A percentile compares a stretch with the other conserved stretches of the same genome.
phyloP scores from a whole-genome alignment of 192 early-diverging fungal species.

The Mortierella claussenii region DNA sequence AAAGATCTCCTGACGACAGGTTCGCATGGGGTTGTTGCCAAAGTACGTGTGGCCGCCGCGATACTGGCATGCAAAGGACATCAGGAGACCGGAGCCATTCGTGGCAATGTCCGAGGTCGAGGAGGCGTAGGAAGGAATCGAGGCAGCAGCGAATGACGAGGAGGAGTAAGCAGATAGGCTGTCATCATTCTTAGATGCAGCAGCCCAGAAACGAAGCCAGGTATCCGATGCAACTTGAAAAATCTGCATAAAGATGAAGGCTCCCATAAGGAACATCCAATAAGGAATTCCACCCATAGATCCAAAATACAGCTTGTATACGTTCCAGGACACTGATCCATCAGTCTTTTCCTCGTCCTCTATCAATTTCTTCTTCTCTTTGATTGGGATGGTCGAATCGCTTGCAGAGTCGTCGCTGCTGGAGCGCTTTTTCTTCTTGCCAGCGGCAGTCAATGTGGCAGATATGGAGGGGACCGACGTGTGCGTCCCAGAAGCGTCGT shows the following conservation, averaged over 20 bases:
- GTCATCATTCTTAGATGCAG: conserved; percentile 1
- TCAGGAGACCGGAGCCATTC: conserved; percentile 38
- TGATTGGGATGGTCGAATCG: conserved; percentile 56
- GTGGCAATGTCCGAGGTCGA: conserved; percentile 20
- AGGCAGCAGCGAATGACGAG: conserved; percentile 19
- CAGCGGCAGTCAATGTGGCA: conserved; percentile 26
- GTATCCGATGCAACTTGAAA: conserved; percentile 55
- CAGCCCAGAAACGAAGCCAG: conserved; percentile 53
- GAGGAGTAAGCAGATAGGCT: conserved; percentile 1
- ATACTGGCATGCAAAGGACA: conserved; percentile 53
- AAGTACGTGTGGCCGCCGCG: conserved; percentile 49
- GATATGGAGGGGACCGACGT: conserved; percentile 16
- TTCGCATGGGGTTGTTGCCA: conserved; percentile 34
- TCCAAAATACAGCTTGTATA: conserved; percentile 85
- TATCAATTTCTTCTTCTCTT: conserved; percentile 68
- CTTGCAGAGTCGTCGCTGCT: conserved; percentile 54
- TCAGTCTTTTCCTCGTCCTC: conserved; percentile 85
- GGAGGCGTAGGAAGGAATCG: conserved; percentile 21
- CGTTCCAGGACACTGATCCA: conserved; percentile 77
- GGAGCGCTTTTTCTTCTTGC: conserved; percentile 46
- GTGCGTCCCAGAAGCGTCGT: conserved; percentile 22
- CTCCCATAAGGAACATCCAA: conserved; percentile 65
- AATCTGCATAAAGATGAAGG: conserved; percentile 57
- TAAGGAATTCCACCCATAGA: conserved; percentile 70
- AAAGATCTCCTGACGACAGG: conserved; percentile 45